Evolutionary conservation across 805 yeast genomes (phyloP), one percentile per base, ranked within the genome.

Genomic region (Wickerhamiella sorbophila): DNA sequence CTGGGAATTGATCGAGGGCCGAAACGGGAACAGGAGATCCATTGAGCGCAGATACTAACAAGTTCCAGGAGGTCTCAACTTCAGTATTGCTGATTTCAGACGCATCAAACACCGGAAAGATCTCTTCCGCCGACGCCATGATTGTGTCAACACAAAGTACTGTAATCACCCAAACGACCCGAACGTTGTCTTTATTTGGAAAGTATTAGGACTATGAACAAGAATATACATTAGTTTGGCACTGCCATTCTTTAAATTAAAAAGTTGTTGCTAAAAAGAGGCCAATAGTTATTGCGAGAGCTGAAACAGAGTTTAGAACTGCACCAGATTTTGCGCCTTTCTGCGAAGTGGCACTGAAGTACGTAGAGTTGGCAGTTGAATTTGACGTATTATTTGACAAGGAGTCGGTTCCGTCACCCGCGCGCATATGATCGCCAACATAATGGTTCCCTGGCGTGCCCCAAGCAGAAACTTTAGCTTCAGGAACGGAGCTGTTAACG

Each of bases 51-150:
- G 19, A 9, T n/a, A 22, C 29, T 3, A 43, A 20, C 10, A 33
- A 17, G 10, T 22, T 31, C 33, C 31, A 43, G 4, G 40, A 31
- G 15, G 40, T 22, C 2, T 22, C 5, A 14, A 39, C 14, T 14
- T 31, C 20, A 4, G 40, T 10, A 18, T 43, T 39, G 14, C 24
- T 27, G 6, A 38, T 38, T 10, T 39, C 45, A 8, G 24, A 26
- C 2, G 33, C 31, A 12, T 39, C 40, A 3, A 38, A 32, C 17
- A 34, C 36, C 10, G 38, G 31, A 17, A 43, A 43, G 26, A 43
- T 36, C 8, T 43, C 42, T n/a, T 34, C 37, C 9, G 21, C n/a
- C 9, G 37, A 34, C 27, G 37, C 20, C 37, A 34, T 34, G 17
- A n/a, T 17, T 17, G 35, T 31, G 33, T 31, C 17, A 16, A 31